These are phyloP conservation scores for Wallemia hederae DNA, from an alignment of 1,284 basidiomycete genomes.

Conservation along the genomic window DNA sequence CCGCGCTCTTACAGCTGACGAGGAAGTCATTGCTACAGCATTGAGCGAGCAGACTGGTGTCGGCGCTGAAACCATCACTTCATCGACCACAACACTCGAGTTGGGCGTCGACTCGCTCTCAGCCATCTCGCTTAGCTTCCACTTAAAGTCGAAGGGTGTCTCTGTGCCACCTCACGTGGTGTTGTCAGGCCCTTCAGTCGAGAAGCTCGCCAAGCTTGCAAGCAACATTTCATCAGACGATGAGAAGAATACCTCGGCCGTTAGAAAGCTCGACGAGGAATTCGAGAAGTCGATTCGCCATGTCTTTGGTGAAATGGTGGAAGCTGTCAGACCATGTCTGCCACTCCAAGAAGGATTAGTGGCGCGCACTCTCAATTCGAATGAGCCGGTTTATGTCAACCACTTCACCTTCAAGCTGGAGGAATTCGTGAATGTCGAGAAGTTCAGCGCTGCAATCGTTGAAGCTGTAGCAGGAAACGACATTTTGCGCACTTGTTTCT, in stretches of 20 bases:
- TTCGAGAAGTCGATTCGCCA: neutral
- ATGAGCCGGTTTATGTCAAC: neutral
- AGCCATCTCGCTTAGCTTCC: conserved; percentile 5
- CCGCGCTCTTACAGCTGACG: neutral
- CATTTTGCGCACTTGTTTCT: neutral
- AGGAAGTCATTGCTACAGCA: neutral
- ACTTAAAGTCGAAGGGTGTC: neutral
- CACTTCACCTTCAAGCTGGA: neutral
- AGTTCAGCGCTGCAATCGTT: neutral
- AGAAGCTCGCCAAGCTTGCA: neutral
- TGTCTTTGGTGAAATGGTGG: neutral
- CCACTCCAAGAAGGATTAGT: conserved; percentile 1
- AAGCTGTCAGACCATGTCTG: neutral
- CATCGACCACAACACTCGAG: conserved; percentile 7
- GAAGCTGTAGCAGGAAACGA: neutral
- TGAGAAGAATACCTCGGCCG: neutral
- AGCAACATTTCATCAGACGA: neutral
- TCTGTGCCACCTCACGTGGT: neutral
- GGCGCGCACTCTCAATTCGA: neutral
- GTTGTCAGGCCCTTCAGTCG: neutral
- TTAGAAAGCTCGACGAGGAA: neutral
- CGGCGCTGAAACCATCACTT: neutral
- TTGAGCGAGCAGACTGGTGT: neutral
- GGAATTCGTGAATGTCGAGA: neutral
- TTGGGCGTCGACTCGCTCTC: conserved; percentile 12